A percentile compares a stretch with the other conserved stretches of the same genome.
phyloP scores from a whole-genome alignment of 495 filamentous ascomycete species.

The Stereocaulon alpinum region DNA sequence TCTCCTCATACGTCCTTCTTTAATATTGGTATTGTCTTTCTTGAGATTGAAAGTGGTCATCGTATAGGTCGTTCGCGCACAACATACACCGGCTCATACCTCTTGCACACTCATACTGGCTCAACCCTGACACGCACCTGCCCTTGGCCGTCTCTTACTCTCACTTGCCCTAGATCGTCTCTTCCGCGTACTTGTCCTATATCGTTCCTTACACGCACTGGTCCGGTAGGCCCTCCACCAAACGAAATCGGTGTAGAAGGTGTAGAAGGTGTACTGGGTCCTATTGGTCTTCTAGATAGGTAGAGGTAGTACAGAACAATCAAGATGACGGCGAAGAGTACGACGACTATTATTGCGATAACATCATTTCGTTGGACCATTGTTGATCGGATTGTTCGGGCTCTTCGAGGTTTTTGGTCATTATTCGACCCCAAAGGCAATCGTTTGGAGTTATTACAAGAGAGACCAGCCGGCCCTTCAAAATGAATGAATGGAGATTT shows the following conservation, averaged over 20 bases:
- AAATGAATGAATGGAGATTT: no score
- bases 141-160: not conserved
- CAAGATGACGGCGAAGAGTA: not conserved
- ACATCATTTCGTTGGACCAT: not conserved
- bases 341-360: slow-evolving; percentile 4
- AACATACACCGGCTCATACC: not conserved
- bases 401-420: no score
- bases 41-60: not conserved
- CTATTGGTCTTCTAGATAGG: not conserved
- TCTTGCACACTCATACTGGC: not conserved
- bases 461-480: no score
- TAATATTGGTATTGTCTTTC: not conserved
- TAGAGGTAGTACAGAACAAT: not conserved
- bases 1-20: not conserved
- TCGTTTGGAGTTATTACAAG: no score
- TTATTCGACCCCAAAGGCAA: no score
- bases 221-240: not conserved
- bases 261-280: not conserved
- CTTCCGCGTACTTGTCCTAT: not conserved
- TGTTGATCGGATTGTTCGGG: not conserved
- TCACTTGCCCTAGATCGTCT: not conserved
- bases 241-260: not conserved
- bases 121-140: not conserved
- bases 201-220: not conserved
- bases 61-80: not conserved